Evolutionary conservation across 371 early-diverging fungal species (phyloP), one percentile per base, ranked within the genome.

Genomic region (Rhizopus microsporus): DNA sequence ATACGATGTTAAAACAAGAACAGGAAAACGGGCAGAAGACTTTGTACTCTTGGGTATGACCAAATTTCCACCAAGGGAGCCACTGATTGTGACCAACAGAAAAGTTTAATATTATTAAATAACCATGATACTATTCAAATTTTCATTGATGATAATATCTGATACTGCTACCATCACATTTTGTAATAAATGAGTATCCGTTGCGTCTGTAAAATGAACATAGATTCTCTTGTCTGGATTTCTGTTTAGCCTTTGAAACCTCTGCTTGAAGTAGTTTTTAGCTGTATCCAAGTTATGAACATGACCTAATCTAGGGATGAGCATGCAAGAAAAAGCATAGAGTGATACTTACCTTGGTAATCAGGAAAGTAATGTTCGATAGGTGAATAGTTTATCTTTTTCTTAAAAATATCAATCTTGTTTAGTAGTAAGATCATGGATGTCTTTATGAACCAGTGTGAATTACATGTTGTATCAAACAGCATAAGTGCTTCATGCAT

Each of bases 401-500:
- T 82, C 64, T 85, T 87, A 80, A 97, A 94, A 16, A 96, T 83
- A 69, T 97, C 98, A 51, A 95, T 92, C 79, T 97, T 97, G 86
- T 97, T 97, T 57, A 97, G 69, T 72, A 97, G 94, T 46, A 97
- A 80, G 60, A 97, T 95, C 73, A 96, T 92, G 13, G 93, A 91
- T 3, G 95, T 96, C 49, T 91, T 84, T 40, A 81, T 80, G 71
- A 97, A 95, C 96, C 97, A 96, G 66, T 88, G 83, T 10, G 91
- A 90, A 72, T 97, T 97, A 78, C 95, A 94, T 60, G 95, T 93
- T 30, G 93, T 92, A 75, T 95, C 94, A 68, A 96, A 97, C 38
- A 97, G 78, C 67, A 93, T 93, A 56, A 96, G 74, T 3, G 95
- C 93, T 65, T 97, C 98, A 44, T 94, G 91, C 94, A 96, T 95